phyloP scores from a whole-genome alignment of 2,329 filamentous ascomycete genomes.

The Bipolaris gigantea region DNA sequence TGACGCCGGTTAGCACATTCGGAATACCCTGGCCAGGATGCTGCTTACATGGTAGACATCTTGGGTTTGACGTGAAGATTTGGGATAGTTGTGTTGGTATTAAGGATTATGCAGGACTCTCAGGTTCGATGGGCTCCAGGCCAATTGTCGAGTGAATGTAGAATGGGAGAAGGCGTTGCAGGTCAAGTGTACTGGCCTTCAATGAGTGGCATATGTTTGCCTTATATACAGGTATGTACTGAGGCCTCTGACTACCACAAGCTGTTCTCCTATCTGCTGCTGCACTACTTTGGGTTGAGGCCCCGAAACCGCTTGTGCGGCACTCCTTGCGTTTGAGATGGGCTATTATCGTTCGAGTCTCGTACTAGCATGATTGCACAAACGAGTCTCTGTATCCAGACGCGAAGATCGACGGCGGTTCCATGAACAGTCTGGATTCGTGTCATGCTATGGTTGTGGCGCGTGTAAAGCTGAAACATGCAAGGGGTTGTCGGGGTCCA shows the following conservation, averaged over 20 bases:
- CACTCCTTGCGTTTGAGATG: conserved; percentile 22
- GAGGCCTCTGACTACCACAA: not conserved
- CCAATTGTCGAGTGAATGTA: conserved; percentile 9
- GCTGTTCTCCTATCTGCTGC: not conserved
- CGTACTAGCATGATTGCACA: conserved; percentile 15
- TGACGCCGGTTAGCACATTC: conserved; percentile 13
- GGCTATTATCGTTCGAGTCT: conserved; percentile 27
- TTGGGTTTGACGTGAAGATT: not conserved
- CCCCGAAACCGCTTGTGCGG: conserved; percentile 29
- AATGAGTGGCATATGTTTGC: conserved; percentile 14
- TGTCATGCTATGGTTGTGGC: conserved; percentile 11
- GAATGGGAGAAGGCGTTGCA: conserved; percentile 22
- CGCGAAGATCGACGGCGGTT: conserved; percentile 3
- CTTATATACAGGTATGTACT: conserved; percentile 30
- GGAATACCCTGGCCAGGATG: not conserved
- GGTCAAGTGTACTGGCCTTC: conserved; percentile 31
- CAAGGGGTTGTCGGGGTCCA: conserved; percentile 2
- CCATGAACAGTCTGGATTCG: conserved; percentile 7
- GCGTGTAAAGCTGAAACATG: conserved; percentile 24
- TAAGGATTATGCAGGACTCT: conserved; percentile 1
- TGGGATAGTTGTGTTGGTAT: conserved; percentile 6
- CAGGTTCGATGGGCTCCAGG: conserved; percentile 15
- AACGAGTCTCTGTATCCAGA: not conserved
- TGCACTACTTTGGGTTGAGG: not conserved
- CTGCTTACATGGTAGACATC: conserved; percentile 38